A percentile compares a stretch with the other conserved stretches of the same genome.
Evolutionary conservation across 2,329 filamentous ascomycete species (phyloP).

Genomic region (Cadophora luteo-olivacea): DNA sequence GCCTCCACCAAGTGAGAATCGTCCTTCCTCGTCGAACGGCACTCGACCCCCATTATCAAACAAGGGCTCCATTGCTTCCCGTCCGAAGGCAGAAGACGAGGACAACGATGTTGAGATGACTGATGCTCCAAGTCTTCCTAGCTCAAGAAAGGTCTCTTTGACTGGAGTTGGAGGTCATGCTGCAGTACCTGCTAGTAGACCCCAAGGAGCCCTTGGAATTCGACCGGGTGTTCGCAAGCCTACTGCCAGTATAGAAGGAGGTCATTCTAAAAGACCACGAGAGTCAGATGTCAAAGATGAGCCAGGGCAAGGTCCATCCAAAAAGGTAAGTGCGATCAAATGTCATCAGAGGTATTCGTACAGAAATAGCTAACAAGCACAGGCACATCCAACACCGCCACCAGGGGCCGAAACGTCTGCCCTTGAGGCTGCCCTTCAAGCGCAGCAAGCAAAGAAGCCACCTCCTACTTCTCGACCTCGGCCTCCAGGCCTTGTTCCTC

Average conservation of each 20-base stretch:
- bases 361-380: slow-evolving; percentile 11
- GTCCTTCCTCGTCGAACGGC: slow-evolving; percentile 1
- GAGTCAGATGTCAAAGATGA: slow-evolving; percentile 31
- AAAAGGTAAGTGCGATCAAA: slow-evolving; percentile 30
- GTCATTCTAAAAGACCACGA: slow-evolving; percentile 31
- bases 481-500: slow-evolving; percentile 33
- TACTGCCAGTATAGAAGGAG: not conserved
- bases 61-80: not conserved
- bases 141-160: slow-evolving; percentile 27
- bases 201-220: slow-evolving; percentile 14
- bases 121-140: slow-evolving; percentile 27
- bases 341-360: not conserved
- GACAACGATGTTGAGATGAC: slow-evolving; percentile 35
- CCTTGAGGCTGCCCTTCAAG: slow-evolving; percentile 34
- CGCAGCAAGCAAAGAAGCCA: slow-evolving; percentile 34
- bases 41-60: slow-evolving; percentile 2
- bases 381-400: slow-evolving; percentile 13
- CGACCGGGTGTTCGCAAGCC: slow-evolving; percentile 21
- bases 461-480: slow-evolving; percentile 27
- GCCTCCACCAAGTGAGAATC: not conserved
- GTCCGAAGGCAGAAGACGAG: slow-evolving; percentile 15
- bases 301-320: slow-evolving; percentile 19
- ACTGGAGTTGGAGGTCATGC: slow-evolving; percentile 12
- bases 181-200: slow-evolving; percentile 3
- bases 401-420: slow-evolving; percentile 21